These are phyloP conservation scores for sunflower (Helianthus annuus) DNA, from an alignment of 129 eudicot species.

Conservation along the genomic window HanXRQr2.0-SUNRISE NC_035433.2:115042281-115042780, in stretches of 20 bases:
- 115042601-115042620: conserved; percentile 25
- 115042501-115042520: conserved; percentile 18
- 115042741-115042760: not conserved
- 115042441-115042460: conserved; percentile 34
- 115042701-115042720: no score
- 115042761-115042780: not conserved
- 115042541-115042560: not conserved
- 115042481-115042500: conserved; percentile 50
- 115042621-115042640: conserved; percentile 26
- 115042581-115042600: conserved; percentile 19
- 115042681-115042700: not conserved
- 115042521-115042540: conserved; percentile 15
- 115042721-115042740: no score
- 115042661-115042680: not conserved
- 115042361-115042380: conserved; percentile 36
- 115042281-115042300: no score
- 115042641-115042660: not conserved
- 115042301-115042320: no score
- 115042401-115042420: conserved; percentile 33
- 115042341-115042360: conserved; percentile 35
- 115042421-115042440: conserved; percentile 24
- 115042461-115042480: conserved; percentile 45
- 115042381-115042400: conserved; percentile 31
- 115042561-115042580: conserved; percentile 26
- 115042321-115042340: conserved; percentile 3